A percentile compares a stretch with the other conserved stretches of the same genome.
Conservation (phyloP, 1,139 yeast genomes). For the Blastobotrys illinoisensis region DNA sequence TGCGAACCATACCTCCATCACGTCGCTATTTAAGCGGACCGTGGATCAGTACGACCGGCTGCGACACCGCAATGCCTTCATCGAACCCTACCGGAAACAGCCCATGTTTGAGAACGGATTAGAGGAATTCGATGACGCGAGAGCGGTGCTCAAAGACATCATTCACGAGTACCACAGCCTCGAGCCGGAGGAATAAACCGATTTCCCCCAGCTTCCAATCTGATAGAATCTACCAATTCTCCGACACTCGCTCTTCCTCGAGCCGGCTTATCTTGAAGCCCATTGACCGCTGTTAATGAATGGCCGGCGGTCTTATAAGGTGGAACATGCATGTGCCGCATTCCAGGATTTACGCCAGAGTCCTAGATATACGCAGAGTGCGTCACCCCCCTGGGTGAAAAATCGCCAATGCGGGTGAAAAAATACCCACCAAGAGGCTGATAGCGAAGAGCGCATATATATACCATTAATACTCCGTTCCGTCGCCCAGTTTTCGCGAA, state of each 20-base stretch:
- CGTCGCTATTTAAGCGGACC: conserved; percentile 59
- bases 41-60: conserved; percentile 75
- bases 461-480: neutral
- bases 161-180: conserved; percentile 61
- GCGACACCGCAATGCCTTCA: conserved; percentile 75
- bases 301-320: neutral
- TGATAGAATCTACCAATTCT: no score
- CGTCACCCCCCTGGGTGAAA: neutral
- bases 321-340: neutral
- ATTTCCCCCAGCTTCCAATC: no score
- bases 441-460: neutral
- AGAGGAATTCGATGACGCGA: conserved; percentile 74
- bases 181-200: conserved; percentile 45
- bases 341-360: neutral
- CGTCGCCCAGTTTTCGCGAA: neutral
- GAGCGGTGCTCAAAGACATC: conserved; percentile 62
- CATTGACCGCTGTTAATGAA: no score
- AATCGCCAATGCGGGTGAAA: neutral
- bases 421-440: neutral
- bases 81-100: conserved; percentile 65
- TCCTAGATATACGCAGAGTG: neutral
- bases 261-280: no score
- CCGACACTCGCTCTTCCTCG: no score
- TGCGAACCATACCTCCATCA: conserved; percentile 70
- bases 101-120: conserved; percentile 57